Evolutionary conservation across 2,329 filamentous ascomycete genomes (phyloP).

Genomic region (Fusarium cicatricum): DNA sequence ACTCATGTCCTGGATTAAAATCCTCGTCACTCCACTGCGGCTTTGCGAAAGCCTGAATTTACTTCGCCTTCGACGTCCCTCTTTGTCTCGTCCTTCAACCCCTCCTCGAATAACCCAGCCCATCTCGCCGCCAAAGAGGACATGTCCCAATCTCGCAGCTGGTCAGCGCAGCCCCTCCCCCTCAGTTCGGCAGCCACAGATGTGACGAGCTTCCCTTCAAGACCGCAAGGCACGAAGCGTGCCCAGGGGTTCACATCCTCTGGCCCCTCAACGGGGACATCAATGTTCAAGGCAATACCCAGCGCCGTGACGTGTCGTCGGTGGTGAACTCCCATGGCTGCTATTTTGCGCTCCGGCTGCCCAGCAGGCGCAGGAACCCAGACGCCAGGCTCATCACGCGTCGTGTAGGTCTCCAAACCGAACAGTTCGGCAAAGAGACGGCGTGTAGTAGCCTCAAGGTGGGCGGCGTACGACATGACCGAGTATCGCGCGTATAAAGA

Average conservation of each 20-base stretch:
- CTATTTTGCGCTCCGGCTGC: conserved; percentile 73
- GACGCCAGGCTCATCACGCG: conserved; percentile 84
- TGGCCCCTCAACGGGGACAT: conserved; percentile 60
- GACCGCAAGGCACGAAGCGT: conserved; percentile 88
- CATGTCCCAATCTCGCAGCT: conserved; percentile 40
- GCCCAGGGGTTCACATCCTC: conserved; percentile 60
- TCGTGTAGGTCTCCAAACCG: conserved; percentile 64
- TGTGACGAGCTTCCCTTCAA: conserved; percentile 82
- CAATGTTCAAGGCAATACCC: conserved; percentile 83
- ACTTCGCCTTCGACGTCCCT: conserved; percentile 32
- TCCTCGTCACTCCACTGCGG: background rate
- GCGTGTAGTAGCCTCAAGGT: conserved; percentile 81
- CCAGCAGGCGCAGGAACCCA: conserved; percentile 64
- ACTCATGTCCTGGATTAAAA: background rate
- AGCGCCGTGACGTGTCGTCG: conserved; percentile 83
- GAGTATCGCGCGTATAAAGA: conserved; percentile 64
- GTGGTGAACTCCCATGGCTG: conserved; percentile 91
- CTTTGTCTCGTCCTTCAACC: conserved; percentile 41
- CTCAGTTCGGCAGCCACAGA: conserved; percentile 67
- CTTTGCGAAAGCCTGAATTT: conserved; percentile 18
- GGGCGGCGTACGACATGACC: conserved; percentile 78
- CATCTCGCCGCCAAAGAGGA: conserved; percentile 43
- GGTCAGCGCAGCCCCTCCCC: conserved; percentile 17
- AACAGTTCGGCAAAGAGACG: conserved; percentile 65
- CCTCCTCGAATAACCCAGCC: conserved; percentile 48